These are phyloP conservation scores for Mortierella sp. DNA, from an alignment of 371 early-diverging fungal species.

Conservation along the genomic window DNA sequence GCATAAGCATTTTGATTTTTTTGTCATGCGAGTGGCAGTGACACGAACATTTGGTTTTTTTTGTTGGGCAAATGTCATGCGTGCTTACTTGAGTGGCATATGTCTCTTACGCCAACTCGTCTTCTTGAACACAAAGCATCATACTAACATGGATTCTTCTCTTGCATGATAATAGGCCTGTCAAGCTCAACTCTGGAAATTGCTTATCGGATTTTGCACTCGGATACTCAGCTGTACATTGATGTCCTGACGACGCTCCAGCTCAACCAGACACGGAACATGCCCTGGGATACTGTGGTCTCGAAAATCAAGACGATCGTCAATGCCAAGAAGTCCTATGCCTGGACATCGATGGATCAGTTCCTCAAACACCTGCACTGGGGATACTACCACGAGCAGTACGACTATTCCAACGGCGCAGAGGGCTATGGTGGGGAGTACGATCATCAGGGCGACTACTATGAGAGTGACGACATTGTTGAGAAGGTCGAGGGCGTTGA, in stretches of 20 bases:
- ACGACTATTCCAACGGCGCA: constrained; percentile 11
- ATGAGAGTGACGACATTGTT: constrained; percentile 16
- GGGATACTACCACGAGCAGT: constrained; percentile 28
- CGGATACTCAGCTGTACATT: constrained; percentile 54
- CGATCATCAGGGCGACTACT: constrained; percentile 7
- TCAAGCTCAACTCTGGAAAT: constrained; percentile 38
- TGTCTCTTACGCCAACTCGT: not conserved
- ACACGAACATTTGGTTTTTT: not conserved
- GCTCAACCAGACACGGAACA: constrained; percentile 55
- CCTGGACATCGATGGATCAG: constrained; percentile 43
- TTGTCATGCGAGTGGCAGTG: not conserved
- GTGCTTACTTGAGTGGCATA: not conserved
- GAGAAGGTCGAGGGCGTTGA: constrained; percentile 27
- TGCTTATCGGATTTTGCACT: constrained; percentile 41
- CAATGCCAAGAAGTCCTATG: constrained; percentile 36
- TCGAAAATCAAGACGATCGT: constrained; percentile 39
- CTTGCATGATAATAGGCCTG: constrained; percentile 21
- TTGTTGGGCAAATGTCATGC: not conserved
- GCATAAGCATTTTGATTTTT: not conserved
- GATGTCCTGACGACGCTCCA: constrained; percentile 55
- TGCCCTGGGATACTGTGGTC: constrained; percentile 56
- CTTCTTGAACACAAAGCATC: not conserved
- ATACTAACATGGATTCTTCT: not conserved
- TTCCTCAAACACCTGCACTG: constrained; percentile 53
- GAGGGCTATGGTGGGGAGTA: not conserved